Evolutionary conservation across 345 rosid species (phyloP), one percentile per base, ranked within the genome.

Genomic region (Hibiscus trionum): DNA sequence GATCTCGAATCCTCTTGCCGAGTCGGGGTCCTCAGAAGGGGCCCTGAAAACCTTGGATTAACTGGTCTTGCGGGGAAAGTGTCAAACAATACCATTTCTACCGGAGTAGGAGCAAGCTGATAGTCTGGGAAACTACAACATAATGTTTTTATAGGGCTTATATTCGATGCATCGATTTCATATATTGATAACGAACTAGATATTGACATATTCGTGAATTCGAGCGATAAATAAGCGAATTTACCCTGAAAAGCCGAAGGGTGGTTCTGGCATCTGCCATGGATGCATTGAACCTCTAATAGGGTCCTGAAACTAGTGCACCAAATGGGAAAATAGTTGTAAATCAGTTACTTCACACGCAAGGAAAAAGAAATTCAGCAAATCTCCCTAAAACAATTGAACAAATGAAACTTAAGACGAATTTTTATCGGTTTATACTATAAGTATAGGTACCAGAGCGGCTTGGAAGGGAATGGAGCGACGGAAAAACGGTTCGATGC

Each of bases 231-330:
- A 49, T 12, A 49, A 49, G 4, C 15, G n/a, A 49, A 16, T 49
- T 33, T 69, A 53, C 72, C 61, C 61, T n/a, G 72, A 52, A 53
- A 69, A 53, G 72, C 49, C 57, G 31, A 11, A 31, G 37, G 72
- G 72, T 26, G 31, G 17, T 55, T 35, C 47, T 11, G 6, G 61
- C 7, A 7, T 10, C 61, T 17, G 61, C 72, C 72, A 33, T 33
- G 6, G 47, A 17, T 69, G 31, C 72, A 29, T 69, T 11, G 72
- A 31, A 68, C 46, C 42, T 68, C 31, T 69, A 55, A 26, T 11
- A 19, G 46, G 27, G 7, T 69, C 72, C 72, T 53, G 29, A 53
- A 69, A 17, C 29, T 39, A 37, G 29, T 24, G 19, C 29, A 63
- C 4, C 53, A 15, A 66, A 44, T n/a, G 33, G 29, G 7, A 39